These are phyloP conservation scores for Sclerotinia borealis DNA, from an alignment of 2,329 filamentous ascomycete species.

Conservation along the genomic window DNA sequence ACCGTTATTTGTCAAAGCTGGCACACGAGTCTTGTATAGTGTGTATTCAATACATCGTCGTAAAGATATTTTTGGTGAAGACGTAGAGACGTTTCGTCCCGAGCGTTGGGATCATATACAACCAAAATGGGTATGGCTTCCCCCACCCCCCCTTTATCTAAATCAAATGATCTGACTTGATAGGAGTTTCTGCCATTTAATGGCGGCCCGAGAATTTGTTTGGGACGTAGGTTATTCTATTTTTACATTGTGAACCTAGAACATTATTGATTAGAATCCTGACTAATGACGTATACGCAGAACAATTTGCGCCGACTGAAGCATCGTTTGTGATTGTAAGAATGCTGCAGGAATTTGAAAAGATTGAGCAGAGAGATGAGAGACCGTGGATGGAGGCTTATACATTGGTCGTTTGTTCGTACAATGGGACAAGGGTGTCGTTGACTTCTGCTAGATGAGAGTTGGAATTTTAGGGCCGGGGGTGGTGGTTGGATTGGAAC, in stretches of 20 bases:
- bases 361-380: constrained; percentile 6
- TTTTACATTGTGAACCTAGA: rapidly evolving
- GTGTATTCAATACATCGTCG: constrained; percentile 35
- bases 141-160: background rate
- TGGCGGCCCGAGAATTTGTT: constrained; percentile 63
- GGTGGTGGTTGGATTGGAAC: background rate
- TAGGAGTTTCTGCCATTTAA: constrained; percentile 71
- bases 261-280: background rate
- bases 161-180: background rate
- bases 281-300: background rate
- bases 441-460: background rate
- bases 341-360: constrained; percentile 38
- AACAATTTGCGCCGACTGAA: constrained; percentile 16
- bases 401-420: constrained; percentile 4
- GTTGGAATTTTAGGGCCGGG: background rate
- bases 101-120: constrained; percentile 35
- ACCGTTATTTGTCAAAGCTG: constrained; percentile 26
- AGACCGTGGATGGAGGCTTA: constrained; percentile 7
- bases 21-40: constrained; percentile 16
- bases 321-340: constrained; percentile 13
- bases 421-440: constrained; percentile 1
- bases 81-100: constrained; percentile 36
- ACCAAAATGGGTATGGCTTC: constrained; percentile 1
- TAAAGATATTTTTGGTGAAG: constrained; percentile 34
- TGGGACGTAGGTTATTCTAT: constrained; percentile 38